Conservation (phyloP, 192 early-diverging fungal species). For the Mortierella claussenii region DNA sequence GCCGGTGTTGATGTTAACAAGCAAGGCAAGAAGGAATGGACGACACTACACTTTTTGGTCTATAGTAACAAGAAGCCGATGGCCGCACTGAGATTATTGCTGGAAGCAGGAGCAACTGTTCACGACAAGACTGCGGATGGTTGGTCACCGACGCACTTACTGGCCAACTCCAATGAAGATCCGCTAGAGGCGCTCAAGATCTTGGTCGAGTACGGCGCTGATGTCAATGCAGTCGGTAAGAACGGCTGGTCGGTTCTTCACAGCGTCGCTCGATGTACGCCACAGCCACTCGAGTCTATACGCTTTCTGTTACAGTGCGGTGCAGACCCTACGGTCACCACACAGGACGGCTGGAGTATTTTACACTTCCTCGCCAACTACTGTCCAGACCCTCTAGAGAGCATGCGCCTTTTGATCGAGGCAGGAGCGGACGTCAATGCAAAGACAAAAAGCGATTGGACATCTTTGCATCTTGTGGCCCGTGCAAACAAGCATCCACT, state of each 20-base stretch:
- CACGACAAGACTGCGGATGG: conserved; percentile 55
- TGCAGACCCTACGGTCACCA: conserved; percentile 53
- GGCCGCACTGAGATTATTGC: conserved; percentile 31
- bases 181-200: conserved; percentile 52
- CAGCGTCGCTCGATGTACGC: conserved; percentile 48
- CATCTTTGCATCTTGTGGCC: conserved; percentile 73
- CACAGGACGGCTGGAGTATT: conserved; percentile 64
- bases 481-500: conserved; percentile 59
- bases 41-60: conserved; percentile 64
- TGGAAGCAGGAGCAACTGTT: conserved; percentile 68
- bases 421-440: conserved; percentile 73
- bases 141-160: conserved; percentile 47
- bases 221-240: conserved; percentile 52
- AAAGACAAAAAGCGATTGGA: conserved; percentile 76
- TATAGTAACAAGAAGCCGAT: conserved; percentile 52
- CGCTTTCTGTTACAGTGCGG: conserved; percentile 52
- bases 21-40: conserved; percentile 66
- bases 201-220: conserved; percentile 43
- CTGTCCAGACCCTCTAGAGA: conserved; percentile 62
- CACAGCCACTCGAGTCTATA: conserved; percentile 50
- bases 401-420: conserved; percentile 61
- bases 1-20: conserved; percentile 69
- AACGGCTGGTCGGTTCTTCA: conserved; percentile 51
- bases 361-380: conserved; percentile 61
- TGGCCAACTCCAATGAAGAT: conserved; percentile 53